phyloP scores from a whole-genome alignment of 306 rosid genomes.

The Lathyrus aphaca region DNA sequence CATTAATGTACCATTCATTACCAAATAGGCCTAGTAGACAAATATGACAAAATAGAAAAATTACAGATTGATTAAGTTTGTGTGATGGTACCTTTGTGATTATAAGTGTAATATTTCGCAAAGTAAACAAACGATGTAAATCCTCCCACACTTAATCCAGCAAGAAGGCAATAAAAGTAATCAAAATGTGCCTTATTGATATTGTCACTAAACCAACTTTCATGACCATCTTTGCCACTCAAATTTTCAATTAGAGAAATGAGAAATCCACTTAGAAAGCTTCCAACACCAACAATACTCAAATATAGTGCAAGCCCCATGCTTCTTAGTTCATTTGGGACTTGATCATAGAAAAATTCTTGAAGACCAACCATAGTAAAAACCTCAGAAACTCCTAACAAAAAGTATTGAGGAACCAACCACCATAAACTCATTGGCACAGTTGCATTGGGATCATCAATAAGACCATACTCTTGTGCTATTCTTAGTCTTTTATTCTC shows the following conservation, averaged over 20 bases:
- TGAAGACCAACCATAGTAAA: conserved; percentile 3
- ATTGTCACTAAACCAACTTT: neutral
- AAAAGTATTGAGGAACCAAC: conserved; percentile 64
- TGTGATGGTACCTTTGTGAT: neutral
- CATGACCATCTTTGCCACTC: neutral
- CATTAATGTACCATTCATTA: too few species aligned
- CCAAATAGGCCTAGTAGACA: too few species aligned
- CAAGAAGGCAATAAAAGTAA: neutral
- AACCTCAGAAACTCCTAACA: conserved; percentile 15
- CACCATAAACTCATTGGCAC: conserved; percentile 80
- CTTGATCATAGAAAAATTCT: neutral
- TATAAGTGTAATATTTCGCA: neutral
- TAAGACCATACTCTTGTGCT: conserved; percentile 55
- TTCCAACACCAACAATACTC: conserved; percentile 7
- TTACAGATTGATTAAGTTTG: neutral
- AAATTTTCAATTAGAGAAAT: neutral
- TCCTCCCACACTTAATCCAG: neutral
- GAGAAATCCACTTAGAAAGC: neutral
- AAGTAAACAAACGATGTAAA: neutral
- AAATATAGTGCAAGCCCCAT: neutral
- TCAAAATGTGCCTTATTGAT: conserved; percentile 9
- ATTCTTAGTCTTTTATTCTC: conserved; percentile 64
- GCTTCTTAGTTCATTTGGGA: conserved; percentile 3
- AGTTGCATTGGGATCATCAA: conserved; percentile 57
- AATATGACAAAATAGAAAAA: neutral